Conservation (phyloP, 1,139 yeast species). For the Yamadazyma pseudoaaseri region DNA sequence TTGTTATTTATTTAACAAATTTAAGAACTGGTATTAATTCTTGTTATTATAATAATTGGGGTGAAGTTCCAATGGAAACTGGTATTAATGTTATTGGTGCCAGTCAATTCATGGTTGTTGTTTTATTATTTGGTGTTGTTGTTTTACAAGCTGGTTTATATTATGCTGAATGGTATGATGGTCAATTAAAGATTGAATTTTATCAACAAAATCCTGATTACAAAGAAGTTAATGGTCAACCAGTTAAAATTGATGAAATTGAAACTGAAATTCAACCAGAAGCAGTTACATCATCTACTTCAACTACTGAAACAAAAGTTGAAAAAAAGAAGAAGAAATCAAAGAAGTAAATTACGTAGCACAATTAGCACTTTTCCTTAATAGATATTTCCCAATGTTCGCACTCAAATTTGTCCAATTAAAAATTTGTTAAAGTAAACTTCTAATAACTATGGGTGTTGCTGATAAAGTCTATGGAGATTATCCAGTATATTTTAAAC, state of each 20-base stretch:
- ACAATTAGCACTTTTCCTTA: neutral
- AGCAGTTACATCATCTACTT: slow-evolving; percentile 18
- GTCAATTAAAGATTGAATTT: slow-evolving; percentile 52
- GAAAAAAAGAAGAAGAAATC: slow-evolving; percentile 17
- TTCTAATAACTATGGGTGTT: slow-evolving; percentile 17
- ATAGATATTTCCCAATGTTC: slow-evolving; percentile 1
- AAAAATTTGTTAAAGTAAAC: slow-evolving; percentile 12
- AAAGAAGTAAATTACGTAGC: neutral
- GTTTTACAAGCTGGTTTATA: slow-evolving; percentile 86
- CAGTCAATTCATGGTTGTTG: slow-evolving; percentile 71
- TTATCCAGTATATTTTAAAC: slow-evolving; percentile 59
- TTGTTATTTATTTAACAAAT: slow-evolving; percentile 82
- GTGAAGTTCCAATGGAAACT: slow-evolving; percentile 82
- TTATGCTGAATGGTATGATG: slow-evolving; percentile 80
- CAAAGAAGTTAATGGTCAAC: slow-evolving; percentile 19
- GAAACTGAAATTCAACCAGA: slow-evolving; percentile 17
- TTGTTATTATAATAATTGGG: slow-evolving; percentile 77
- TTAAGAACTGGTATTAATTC: slow-evolving; percentile 78
- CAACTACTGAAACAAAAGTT: slow-evolving; percentile 16
- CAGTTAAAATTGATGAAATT: slow-evolving; percentile 14
- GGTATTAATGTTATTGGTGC: slow-evolving; percentile 94
- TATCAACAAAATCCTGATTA: slow-evolving; percentile 39
- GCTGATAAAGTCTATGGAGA: slow-evolving; percentile 47
- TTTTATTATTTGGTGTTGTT: slow-evolving; percentile 73
- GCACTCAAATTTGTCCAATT: slow-evolving; percentile 11